These are phyloP conservation scores for Lonicera japonica DNA, from an alignment of 129 eudicot species.

Conservation along the genomic window DNA sequence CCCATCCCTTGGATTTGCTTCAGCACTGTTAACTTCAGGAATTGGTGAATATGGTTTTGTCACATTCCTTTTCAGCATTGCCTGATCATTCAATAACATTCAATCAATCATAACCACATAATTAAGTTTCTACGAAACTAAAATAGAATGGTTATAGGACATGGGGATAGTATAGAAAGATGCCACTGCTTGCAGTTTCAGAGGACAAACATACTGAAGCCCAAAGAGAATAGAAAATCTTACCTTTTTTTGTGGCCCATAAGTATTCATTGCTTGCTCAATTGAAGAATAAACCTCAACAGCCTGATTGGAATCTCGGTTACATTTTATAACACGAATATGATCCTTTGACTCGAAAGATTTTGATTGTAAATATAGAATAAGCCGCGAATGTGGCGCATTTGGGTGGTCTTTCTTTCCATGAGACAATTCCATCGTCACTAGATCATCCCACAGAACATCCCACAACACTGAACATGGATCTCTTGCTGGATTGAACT, in stretches of 20 bases:
- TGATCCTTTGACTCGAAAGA: slow-evolving; percentile 71
- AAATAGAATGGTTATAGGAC: neutral
- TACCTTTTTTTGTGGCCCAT: slow-evolving; percentile 80
- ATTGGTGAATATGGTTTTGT: slow-evolving; percentile 76
- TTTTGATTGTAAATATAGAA: slow-evolving; percentile 52
- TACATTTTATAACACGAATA: slow-evolving; percentile 73
- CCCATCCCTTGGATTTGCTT: slow-evolving; percentile 39
- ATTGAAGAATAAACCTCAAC: slow-evolving; percentile 67
- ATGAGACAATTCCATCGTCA: slow-evolving; percentile 75
- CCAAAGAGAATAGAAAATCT: neutral
- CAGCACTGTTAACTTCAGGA: slow-evolving; percentile 38
- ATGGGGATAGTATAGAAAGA: too few species aligned
- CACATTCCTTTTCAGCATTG: slow-evolving; percentile 50
- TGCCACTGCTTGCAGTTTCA: neutral
- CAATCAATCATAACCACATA: slow-evolving; percentile 1
- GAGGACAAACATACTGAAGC: neutral
- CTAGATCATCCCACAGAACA: slow-evolving; percentile 83
- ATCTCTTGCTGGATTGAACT: slow-evolving; percentile 90
- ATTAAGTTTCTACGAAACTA: neutral
- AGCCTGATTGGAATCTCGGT: slow-evolving; percentile 74
- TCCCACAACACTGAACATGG: slow-evolving; percentile 96
- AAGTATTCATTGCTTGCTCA: slow-evolving; percentile 67
- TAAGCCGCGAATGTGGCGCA: slow-evolving; percentile 77
- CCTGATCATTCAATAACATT: slow-evolving; percentile 34
- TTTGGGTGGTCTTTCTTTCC: slow-evolving; percentile 81